Evolutionary conservation across 1,284 basidiomycete genomes (phyloP).

Genomic region (Meira nashicola): DNA sequence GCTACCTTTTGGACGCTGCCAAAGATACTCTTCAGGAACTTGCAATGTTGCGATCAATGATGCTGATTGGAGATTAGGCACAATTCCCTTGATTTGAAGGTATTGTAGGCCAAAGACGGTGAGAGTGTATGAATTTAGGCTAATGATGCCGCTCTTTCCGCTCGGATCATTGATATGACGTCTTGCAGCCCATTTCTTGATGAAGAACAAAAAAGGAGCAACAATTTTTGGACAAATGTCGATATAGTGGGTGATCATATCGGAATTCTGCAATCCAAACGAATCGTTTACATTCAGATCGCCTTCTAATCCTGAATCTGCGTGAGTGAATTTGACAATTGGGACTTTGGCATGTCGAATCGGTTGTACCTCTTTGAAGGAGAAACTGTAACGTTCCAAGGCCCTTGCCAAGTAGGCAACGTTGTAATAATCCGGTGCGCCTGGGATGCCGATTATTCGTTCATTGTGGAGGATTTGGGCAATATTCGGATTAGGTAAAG

Average conservation of each 20-base stretch:
- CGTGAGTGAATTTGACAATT: conserved; percentile 40
- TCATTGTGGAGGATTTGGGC: too few species aligned
- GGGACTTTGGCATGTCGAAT: conserved; percentile 33
- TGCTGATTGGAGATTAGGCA: conserved; percentile 52
- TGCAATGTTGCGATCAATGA: conserved; percentile 28
- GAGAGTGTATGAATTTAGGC: conserved; percentile 42
- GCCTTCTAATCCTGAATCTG: conserved; percentile 19
- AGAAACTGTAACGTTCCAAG: conserved; percentile 10
- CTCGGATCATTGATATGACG: conserved; percentile 38
- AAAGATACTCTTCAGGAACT: conserved; percentile 22
- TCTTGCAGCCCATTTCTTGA: conserved; percentile 38
- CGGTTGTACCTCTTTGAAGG: conserved; percentile 19
- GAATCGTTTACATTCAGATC: conserved; percentile 47
- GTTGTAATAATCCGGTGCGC: conserved; percentile 6
- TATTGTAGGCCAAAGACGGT: conserved; percentile 44
- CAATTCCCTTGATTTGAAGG: conserved; percentile 39
- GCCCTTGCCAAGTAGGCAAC: conserved; percentile 2
- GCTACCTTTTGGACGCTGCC: conserved; percentile 13
- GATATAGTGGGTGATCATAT: conserved; percentile 33
- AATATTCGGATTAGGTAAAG: too few species aligned
- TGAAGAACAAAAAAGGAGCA: conserved; percentile 35
- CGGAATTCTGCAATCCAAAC: conserved; percentile 38
- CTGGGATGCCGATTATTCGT: too few species aligned
- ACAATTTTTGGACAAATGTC: conserved; percentile 31
- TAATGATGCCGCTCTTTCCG: conserved; percentile 24